These are phyloP conservation scores for Acanthamoeba lenticulata DNA, from an alignment of 208 protist species.

Conservation along the genomic window DNA sequence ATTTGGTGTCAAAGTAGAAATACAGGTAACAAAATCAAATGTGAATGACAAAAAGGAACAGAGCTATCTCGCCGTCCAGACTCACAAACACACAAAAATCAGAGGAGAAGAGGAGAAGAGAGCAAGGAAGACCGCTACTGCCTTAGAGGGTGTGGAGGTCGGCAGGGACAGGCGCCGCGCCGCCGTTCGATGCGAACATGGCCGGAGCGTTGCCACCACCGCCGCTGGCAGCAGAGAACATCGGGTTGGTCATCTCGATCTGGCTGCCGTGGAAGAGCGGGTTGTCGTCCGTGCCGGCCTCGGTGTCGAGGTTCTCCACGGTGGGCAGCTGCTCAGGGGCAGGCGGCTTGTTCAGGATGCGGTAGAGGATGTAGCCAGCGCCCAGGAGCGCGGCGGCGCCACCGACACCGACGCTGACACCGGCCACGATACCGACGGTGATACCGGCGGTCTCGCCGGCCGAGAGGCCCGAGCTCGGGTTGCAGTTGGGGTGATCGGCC, in stretches of 20 bases:
- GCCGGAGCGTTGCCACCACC: background rate
- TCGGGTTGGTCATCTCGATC: slow-evolving; percentile 53
- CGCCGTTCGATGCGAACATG: background rate
- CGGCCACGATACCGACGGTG: slow-evolving; percentile 45
- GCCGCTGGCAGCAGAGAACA: background rate
- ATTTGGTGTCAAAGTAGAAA: too few relatives aligned
- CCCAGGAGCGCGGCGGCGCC: slow-evolving; percentile 15
- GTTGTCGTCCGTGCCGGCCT: slow-evolving; percentile 57
- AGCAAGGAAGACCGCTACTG: background rate
- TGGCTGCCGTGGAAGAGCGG: slow-evolving; percentile 45
- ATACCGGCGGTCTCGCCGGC: slow-evolving; percentile 41
- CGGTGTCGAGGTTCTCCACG: slow-evolving; percentile 52
- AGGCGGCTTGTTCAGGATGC: slow-evolving; percentile 46
- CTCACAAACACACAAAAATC: too few relatives aligned
- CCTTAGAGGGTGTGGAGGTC: background rate
- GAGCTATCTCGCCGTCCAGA: too few relatives aligned
- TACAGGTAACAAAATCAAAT: too few relatives aligned
- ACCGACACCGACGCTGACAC: slow-evolving; percentile 21
- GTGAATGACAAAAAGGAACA: too few relatives aligned
- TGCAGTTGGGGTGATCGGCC: slow-evolving; percentile 31
- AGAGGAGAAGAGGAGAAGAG: background rate
- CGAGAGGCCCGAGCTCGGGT: background rate
- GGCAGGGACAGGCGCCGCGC: background rate
- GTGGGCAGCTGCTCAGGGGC: slow-evolving; percentile 47
- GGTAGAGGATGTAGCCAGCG: slow-evolving; percentile 47